A percentile compares a stretch with the other conserved stretches of the same genome.
Evolutionary conservation across 1,139 yeast genomes (phyloP).

Genomic region (Geotrichum macrosporum): DNA sequence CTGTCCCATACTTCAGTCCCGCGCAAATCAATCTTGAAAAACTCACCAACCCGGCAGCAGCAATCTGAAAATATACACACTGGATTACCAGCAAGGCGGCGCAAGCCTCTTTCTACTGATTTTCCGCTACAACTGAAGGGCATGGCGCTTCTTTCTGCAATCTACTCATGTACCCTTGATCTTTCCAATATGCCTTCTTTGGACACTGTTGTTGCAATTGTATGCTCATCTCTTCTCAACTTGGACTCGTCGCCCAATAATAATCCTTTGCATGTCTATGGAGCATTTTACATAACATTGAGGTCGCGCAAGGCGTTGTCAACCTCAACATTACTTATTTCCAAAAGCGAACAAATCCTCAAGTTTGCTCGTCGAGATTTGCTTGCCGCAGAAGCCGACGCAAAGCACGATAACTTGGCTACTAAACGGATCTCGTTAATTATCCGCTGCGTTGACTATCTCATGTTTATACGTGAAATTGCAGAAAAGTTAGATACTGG

Average conservation of each 20-base stretch:
- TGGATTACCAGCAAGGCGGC: not conserved
- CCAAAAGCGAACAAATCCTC: constrained; percentile 7
- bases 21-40: constrained; percentile 14
- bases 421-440: constrained; percentile 22
- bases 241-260: not conserved
- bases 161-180: constrained; percentile 10
- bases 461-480: constrained; percentile 27
- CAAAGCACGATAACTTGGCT: constrained; percentile 8
- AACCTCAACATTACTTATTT: not conserved
- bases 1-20: constrained; percentile 4
- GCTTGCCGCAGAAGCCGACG: constrained; percentile 9
- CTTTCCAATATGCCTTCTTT: not conserved
- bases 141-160: constrained; percentile 5
- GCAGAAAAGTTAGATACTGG: constrained; percentile 26
- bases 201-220: not conserved
- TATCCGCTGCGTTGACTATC: constrained; percentile 29
- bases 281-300: constrained; percentile 16
- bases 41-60: not conserved
- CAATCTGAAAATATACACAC: not conserved
- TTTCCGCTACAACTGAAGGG: not conserved
- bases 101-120: not conserved
- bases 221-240: constrained; percentile 1
- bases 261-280: constrained; percentile 6
- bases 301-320: not conserved
- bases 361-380: constrained; percentile 16